These are phyloP conservation scores for Russula abietina DNA, from an alignment of 768 basidiomycete genomes.

Conservation along the genomic window DNA sequence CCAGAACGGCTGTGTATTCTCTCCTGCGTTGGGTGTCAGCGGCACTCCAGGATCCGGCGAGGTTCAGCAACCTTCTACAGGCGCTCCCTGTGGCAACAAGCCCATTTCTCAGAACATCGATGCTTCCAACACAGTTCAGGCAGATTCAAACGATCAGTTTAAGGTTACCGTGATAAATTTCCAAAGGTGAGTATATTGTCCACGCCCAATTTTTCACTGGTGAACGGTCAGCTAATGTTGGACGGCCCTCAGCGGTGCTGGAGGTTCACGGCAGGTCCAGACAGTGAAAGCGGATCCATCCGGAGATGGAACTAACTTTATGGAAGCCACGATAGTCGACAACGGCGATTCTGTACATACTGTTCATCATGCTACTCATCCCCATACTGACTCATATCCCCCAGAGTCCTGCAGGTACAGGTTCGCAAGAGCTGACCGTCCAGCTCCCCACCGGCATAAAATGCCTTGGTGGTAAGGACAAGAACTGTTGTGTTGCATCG, in stretches of 20 bases:
- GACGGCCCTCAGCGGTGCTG: conserved; percentile 33
- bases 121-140: conserved; percentile 30
- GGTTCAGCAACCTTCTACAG: conserved; percentile 9
- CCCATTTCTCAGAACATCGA: conserved; percentile 37
- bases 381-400: too few relatives aligned
- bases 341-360: conserved; percentile 44
- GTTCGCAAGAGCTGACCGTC: too few relatives aligned
- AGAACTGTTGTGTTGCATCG: conserved; percentile 30
- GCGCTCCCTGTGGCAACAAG: too few relatives aligned
- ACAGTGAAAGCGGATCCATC: conserved; percentile 41
- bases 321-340: conserved; percentile 37
- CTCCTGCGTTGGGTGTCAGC: conserved; percentile 35
- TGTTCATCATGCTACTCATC: not conserved
- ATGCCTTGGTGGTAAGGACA: too few relatives aligned
- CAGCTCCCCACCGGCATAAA: too few relatives aligned
- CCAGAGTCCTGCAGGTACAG: too few relatives aligned
- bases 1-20: conserved; percentile 34
- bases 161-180: conserved; percentile 40
- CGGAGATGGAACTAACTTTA: conserved; percentile 30
- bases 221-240: conserved; percentile 32
- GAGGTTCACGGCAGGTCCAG: conserved; percentile 44
- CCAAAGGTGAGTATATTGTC: conserved; percentile 38
- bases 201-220: conserved; percentile 34
- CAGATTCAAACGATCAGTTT: too few relatives aligned
- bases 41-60: conserved; percentile 27